Conservation (phyloP, 441 rosid genomes). For the Erysimum cheiri region DNA sequence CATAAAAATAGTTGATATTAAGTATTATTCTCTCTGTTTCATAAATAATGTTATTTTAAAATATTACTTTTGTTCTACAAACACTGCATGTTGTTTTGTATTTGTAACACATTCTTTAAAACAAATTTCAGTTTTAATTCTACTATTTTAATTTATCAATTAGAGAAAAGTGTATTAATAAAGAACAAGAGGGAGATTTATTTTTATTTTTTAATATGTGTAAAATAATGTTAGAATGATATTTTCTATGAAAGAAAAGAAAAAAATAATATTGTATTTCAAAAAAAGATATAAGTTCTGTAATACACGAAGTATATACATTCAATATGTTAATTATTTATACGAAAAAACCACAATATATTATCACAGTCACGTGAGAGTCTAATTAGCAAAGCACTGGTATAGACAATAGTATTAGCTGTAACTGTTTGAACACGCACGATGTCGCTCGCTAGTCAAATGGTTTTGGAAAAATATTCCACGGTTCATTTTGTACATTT, state of each 20-base stretch:
- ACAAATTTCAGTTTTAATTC: too few species aligned
- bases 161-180: too few species aligned
- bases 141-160: too few species aligned
- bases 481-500: constrained; percentile 26
- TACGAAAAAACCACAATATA: neutral
- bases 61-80: too few species aligned
- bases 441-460: constrained; percentile 18
- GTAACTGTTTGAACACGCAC: constrained; percentile 24
- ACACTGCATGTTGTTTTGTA: too few species aligned
- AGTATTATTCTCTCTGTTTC: too few species aligned
- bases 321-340: neutral
- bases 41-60: too few species aligned
- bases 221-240: too few species aligned
- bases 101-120: too few species aligned
- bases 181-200: too few species aligned
- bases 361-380: constrained; percentile 27
- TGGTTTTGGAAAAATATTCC: constrained; percentile 29
- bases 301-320: neutral
- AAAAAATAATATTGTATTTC: neutral
- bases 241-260: too few species aligned
- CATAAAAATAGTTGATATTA: neutral
- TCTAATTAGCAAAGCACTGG: constrained; percentile 16
- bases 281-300: neutral
- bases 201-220: too few species aligned
- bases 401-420: constrained; percentile 1